These are phyloP conservation scores for Clathrus columnatus DNA, from an alignment of 768 basidiomycete genomes.

Conservation along the genomic window DNA sequence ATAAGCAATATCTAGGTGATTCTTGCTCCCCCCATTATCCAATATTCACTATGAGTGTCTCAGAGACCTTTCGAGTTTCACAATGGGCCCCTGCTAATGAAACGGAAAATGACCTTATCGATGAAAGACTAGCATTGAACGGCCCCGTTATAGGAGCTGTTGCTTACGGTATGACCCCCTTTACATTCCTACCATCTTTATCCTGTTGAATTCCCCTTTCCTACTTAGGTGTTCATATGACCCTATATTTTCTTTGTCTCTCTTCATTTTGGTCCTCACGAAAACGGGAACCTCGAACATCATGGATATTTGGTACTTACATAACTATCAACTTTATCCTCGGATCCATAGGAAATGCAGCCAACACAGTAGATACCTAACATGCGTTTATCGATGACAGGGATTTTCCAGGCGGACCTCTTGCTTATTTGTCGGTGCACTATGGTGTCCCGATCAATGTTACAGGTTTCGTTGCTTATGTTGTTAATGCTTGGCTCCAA, in stretches of 20 bases:
- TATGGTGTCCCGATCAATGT: neutral
- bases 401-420: neutral
- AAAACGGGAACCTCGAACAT: neutral
- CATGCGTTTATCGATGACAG: neutral
- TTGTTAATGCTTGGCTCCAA: neutral
- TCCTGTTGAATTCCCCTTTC: neutral
- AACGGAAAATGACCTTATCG: neutral
- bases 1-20: too few species aligned
- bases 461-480: neutral
- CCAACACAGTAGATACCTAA: neutral
- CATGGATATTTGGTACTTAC: neutral
- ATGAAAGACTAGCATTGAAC: neutral
- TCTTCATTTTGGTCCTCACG: neutral
- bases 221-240: neutral
- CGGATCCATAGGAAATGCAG: neutral
- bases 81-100: slow-evolving; percentile 6
- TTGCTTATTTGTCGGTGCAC: neutral
- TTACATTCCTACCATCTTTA: neutral
- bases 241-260: neutral
- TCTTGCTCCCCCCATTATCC: too few species aligned
- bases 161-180: neutral
- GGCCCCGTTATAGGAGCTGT: neutral
- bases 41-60: too few species aligned
- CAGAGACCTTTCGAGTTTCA: slow-evolving; percentile 3
- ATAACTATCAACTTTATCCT: neutral